Evolutionary conservation across 176 grass and related monocot species (phyloP).

Genomic region (Pontederia paniculata): DNA sequence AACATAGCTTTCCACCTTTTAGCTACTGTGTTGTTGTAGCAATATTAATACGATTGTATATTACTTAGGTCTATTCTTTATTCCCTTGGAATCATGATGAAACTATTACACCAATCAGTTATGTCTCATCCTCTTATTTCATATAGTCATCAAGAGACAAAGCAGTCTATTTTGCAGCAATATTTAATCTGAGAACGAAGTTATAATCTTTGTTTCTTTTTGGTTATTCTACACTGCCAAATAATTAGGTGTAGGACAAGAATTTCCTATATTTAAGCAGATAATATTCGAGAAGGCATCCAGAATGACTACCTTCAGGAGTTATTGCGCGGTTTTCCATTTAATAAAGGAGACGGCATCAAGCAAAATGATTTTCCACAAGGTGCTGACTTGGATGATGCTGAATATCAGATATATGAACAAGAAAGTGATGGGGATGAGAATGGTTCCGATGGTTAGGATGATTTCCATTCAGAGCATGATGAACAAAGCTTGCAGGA

Average conservation of each 20-base stretch:
- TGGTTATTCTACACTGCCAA: background rate
- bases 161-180: background rate
- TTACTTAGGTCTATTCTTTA: too few species aligned
- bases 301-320: slow-evolving; percentile 60
- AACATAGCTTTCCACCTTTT: too few species aligned
- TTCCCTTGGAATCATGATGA: too few species aligned
- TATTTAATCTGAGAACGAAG: slow-evolving; percentile 1
- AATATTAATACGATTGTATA: too few species aligned
- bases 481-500: too few species aligned
- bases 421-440: slow-evolving; percentile 51
- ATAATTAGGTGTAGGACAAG: background rate
- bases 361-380: slow-evolving; percentile 6
- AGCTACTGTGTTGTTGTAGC: too few species aligned
- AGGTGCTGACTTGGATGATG: slow-evolving; percentile 40
- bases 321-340: slow-evolving; percentile 53
- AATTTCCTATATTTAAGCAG: slow-evolving; percentile 36
- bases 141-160: too few species aligned
- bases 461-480: background rate
- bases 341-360: slow-evolving; percentile 29
- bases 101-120: too few species aligned
- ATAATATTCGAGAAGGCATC: slow-evolving; percentile 35
- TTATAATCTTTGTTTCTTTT: background rate
- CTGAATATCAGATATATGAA: slow-evolving; percentile 75
- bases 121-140: too few species aligned
- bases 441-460: slow-evolving; percentile 20